Evolutionary conservation across 371 early-diverging fungal species (phyloP), one percentile per base, ranked within the genome.

Genomic region (Smittium culicis): DNA sequence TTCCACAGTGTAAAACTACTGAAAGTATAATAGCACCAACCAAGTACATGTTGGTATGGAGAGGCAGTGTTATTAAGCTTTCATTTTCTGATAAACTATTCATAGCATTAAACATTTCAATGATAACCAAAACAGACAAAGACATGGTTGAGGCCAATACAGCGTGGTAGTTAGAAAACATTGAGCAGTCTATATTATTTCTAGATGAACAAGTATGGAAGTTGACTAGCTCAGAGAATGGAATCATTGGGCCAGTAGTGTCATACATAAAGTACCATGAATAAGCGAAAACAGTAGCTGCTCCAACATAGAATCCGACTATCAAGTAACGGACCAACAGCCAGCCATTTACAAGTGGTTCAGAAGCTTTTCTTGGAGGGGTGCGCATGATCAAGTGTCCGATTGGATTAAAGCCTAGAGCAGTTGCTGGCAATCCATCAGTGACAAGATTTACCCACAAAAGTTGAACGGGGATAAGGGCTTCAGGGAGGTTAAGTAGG

Each of bases 381-480:
- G 81, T 85, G 28, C 85, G 83, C 98, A 98, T 98, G 60, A 95
- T 94, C 71, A 90, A 91, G 45, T 92, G 80, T 69, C 94, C 94
- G 20, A 94, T 87, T 20, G 96, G 96, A 76, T 98, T 96, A 78
- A 98, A 96, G 34, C 97, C 97, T 61, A 98, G 85, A 17, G 98
- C 95, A 1, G 95, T 89, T 32, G 99, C 98, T 31, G 99, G 98
- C 66, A 97, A 81, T 17, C 96, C 97, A 77, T 98, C 98, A 65
- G 98, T 98, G 24, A 98, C 95, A 73, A 98, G 77, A 73, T 98
- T 98, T 61, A 97, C 97, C 96, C 96, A 97, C 57, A 98, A 81
- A 29, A 98, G 82, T 78, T 98, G 98, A 35, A 97, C 96, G 56
- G 99, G 96, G 66, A 92, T 93, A 70, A 98, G 79, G 56, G 95